phyloP scores from a whole-genome alignment of 2,329 filamentous ascomycete genomes.

The Bipolaris gigantea region DNA sequence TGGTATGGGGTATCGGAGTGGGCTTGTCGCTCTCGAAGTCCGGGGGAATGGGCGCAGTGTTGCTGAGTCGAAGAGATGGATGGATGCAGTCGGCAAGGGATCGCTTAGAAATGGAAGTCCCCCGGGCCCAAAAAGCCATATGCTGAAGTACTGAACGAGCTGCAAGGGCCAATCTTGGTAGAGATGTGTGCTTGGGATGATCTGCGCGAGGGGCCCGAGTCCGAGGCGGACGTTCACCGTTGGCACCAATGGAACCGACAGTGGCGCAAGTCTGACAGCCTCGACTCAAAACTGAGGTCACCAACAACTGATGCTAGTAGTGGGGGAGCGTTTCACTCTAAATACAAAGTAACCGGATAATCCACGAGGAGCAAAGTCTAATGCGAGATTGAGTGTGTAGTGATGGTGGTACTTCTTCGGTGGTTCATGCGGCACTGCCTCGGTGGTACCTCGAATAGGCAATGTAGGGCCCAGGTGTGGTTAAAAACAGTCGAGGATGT shows the following conservation, averaged over 20 bases:
- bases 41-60: conserved; percentile 1
- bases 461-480: conserved; percentile 1
- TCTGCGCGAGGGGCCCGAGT: conserved; percentile 3
- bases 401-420: not conserved
- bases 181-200: conserved; percentile 4
- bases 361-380: not conserved
- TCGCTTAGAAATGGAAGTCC: not conserved
- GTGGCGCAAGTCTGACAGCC: conserved; percentile 1
- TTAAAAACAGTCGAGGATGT: not conserved
- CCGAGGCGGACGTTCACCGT: conserved; percentile 2
- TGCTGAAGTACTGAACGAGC: conserved; percentile 1
- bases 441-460: not conserved
- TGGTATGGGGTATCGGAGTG: conserved; percentile 7
- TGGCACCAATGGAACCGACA: conserved; percentile 4
- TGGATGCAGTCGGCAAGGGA: not conserved
- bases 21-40: conserved; percentile 5
- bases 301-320: not conserved
- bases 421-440: conserved; percentile 4
- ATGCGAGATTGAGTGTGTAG: not conserved
- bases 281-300: conserved; percentile 2
- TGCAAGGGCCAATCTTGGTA: conserved; percentile 7
- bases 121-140: conserved; percentile 4
- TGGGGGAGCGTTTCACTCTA: not conserved
- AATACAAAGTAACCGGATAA: not conserved
- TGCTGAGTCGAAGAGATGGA: not conserved